phyloP scores from a whole-genome alignment of 306 rosid genomes.

The Alnus glutinosa region DNA sequence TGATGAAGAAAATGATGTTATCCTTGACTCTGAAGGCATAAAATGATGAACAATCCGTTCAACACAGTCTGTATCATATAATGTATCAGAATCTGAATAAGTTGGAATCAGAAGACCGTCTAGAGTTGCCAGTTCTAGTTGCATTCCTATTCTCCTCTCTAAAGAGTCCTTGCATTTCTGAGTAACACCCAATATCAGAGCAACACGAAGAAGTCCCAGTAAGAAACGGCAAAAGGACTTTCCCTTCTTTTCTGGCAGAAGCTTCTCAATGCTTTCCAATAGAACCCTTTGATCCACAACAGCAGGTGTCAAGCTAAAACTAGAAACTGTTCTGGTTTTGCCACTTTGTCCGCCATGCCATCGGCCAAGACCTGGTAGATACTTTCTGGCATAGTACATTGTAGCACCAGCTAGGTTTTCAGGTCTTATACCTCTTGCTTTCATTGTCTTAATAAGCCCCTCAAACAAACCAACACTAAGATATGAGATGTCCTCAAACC shows the following conservation, averaged over 20 bases:
- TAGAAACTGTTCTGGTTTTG: constrained; percentile 61
- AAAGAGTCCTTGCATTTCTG: constrained; percentile 64
- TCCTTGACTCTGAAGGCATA: constrained; percentile 48
- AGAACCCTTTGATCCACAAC: constrained; percentile 68
- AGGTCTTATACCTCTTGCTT: constrained; percentile 72
- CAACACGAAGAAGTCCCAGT: constrained; percentile 89
- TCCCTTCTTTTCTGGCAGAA: constrained; percentile 88
- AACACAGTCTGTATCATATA: constrained; percentile 75
- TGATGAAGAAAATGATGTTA: constrained; percentile 67
- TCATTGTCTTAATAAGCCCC: constrained; percentile 85
- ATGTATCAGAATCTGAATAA: constrained; percentile 77
- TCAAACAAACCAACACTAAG: constrained; percentile 74
- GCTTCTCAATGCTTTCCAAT: constrained; percentile 72
- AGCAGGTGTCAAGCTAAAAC: constrained; percentile 81
- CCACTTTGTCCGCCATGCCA: constrained; percentile 81
- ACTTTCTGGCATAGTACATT: constrained; percentile 81
- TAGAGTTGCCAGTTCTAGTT: constrained; percentile 83
- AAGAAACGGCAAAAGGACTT: constrained; percentile 79
- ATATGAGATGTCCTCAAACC: constrained; percentile 96
- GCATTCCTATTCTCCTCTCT: constrained; percentile 87
- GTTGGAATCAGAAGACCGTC: constrained; percentile 83
- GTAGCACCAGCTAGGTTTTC: constrained; percentile 79
- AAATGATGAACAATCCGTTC: constrained; percentile 69
- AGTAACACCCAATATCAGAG: constrained; percentile 67
- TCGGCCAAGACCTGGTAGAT: constrained; percentile 87